Evolutionary conservation across 441 rosid genomes (phyloP).

Genomic region (Cnidoscolus chayamansa): DNA sequence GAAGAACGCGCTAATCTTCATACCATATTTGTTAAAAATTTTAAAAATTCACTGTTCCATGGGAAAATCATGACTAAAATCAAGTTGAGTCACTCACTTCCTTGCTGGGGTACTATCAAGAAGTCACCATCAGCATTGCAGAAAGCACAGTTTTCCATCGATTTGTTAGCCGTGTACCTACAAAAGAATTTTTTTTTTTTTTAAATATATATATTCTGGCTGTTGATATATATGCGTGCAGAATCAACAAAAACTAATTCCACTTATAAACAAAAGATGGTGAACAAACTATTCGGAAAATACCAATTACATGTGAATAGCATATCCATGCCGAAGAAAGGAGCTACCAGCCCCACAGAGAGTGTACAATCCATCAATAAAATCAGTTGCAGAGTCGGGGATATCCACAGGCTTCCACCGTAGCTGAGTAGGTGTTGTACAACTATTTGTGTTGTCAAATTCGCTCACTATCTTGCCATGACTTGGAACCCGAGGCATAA

Average conservation of each 20-base stretch:
- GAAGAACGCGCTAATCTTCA: background rate
- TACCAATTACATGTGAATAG: conserved; percentile 80
- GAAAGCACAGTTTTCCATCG: conserved; percentile 82
- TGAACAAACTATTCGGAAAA: conserved; percentile 5
- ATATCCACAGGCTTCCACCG: conserved; percentile 88
- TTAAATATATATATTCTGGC: too few species aligned
- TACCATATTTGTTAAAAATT: background rate
- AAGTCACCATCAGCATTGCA: conserved; percentile 98
- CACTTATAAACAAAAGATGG: background rate
- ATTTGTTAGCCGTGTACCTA: conserved; percentile 79
- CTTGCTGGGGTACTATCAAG: conserved; percentile 83
- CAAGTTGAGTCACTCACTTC: conserved; percentile 59
- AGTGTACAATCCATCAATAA: conserved; percentile 75
- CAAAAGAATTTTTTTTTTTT: background rate
- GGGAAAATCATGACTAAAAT: background rate
- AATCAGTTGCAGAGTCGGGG: conserved; percentile 64
- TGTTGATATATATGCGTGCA: too few species aligned
- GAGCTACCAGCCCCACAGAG: conserved; percentile 95
- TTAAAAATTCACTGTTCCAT: background rate
- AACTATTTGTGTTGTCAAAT: conserved; percentile 61
- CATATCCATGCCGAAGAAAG: conserved; percentile 84
- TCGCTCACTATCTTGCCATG: conserved; percentile 74
- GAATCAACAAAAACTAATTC: background rate
- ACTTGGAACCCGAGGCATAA: conserved; percentile 57
- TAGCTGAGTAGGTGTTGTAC: conserved; percentile 81